A percentile compares a stretch with the other conserved stretches of the same genome.
Evolutionary conservation across 1,284 basidiomycete species (phyloP).

Genomic region (Xerocomus amazonicus): DNA sequence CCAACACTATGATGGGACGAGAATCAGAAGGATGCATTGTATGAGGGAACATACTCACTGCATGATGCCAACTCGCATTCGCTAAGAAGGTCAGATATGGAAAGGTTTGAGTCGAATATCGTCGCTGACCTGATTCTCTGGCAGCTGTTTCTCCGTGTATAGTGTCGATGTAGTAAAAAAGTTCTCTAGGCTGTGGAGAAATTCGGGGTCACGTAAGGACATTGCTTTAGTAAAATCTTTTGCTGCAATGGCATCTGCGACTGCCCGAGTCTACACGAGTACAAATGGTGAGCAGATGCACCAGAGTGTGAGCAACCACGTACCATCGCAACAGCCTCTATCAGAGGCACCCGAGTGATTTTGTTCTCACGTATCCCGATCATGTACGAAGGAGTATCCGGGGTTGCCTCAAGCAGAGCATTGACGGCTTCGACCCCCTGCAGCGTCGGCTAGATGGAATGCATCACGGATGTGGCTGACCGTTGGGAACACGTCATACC

Average conservation of each 20-base stretch:
- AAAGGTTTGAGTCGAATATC: conserved; percentile 2
- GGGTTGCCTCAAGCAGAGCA: conserved; percentile 84
- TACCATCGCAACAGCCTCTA: conserved; percentile 90
- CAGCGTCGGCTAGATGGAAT: conserved; percentile 69
- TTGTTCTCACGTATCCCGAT: conserved; percentile 97
- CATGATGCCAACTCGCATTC: conserved; percentile 87
- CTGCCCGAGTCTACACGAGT: conserved; percentile 70
- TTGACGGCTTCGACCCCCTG: conserved; percentile 95
- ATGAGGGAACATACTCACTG: conserved; percentile 57
- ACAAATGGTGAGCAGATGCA: conserved; percentile 5
- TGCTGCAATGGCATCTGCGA: conserved; percentile 77
- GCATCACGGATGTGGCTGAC: neutral
- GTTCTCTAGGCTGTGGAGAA: conserved; percentile 81
- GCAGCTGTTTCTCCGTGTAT: conserved; percentile 57
- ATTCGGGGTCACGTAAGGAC: conserved; percentile 89
- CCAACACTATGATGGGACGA: conserved; percentile 62
- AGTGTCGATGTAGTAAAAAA: conserved; percentile 75
- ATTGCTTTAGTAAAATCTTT: conserved; percentile 89
- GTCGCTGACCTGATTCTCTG: conserved; percentile 52
- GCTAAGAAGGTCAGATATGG: conserved; percentile 40
- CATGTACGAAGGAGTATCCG: conserved; percentile 94
- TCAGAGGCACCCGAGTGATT: conserved; percentile 85
- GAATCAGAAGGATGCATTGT: neutral
- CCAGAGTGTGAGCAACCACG: conserved; percentile 6
- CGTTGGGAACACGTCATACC: conserved; percentile 41